Percentiles rank a stretch among this genome's conserved stretches.
Evolutionary conservation across 345 rosid genomes (phyloP).

Genomic region (Theobroma cacao): DNA sequence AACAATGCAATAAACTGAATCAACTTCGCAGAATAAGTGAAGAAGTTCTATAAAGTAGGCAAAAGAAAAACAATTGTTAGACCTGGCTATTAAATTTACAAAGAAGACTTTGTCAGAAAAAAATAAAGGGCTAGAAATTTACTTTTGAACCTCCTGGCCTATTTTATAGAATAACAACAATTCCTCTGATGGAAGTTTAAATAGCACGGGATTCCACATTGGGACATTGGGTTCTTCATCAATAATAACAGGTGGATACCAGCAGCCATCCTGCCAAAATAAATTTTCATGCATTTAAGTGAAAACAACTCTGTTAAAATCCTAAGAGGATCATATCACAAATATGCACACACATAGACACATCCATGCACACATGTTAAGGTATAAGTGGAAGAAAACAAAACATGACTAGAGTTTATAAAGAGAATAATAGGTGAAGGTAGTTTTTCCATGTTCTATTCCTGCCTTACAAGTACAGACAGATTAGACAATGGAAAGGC

Average conservation of each 20-base stretch:
- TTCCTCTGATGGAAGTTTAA: conserved; percentile 73
- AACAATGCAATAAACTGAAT: background rate
- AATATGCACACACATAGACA: conserved; percentile 1
- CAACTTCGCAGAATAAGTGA: background rate
- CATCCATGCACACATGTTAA: background rate
- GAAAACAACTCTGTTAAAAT: conserved; percentile 1
- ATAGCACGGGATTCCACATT: conserved; percentile 92
- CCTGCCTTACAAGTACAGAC: background rate
- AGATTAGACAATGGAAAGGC: background rate
- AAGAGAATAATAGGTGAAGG: background rate
- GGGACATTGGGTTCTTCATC: conserved; percentile 80
- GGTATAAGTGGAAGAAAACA: background rate
- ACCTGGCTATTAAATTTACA: conserved; percentile 5
- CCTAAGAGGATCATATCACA: background rate
- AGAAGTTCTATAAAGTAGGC: background rate
- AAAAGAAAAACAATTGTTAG: background rate
- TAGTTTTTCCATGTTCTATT: background rate
- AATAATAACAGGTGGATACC: conserved; percentile 51
- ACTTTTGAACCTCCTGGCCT: conserved; percentile 89
- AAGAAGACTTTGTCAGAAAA: background rate
- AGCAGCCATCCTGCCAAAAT: conserved; percentile 55
- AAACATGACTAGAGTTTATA: background rate
- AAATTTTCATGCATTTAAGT: conserved; percentile 7
- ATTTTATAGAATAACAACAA: conserved; percentile 79
- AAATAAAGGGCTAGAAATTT: conserved; percentile 20